Evolutionary conservation across 331 rosid species (phyloP).

Genomic region (Spiraea crenata): DNA sequence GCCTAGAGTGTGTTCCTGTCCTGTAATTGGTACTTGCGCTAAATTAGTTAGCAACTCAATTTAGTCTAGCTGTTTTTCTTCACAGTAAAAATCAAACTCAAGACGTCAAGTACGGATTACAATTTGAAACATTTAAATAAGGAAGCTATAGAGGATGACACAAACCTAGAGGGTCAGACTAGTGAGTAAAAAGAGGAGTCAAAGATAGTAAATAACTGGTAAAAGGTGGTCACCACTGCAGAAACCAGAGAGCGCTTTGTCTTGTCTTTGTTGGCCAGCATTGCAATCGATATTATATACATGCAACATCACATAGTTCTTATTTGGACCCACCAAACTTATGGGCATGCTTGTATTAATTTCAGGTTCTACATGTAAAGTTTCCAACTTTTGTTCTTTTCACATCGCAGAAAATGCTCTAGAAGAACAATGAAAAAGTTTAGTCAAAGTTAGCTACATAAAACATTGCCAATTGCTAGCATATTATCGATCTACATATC

Average conservation of each 20-base stretch:
- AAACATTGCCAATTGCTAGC: too few relatives aligned
- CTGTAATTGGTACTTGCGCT: slow-evolving; percentile 42
- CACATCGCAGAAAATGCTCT: too few relatives aligned
- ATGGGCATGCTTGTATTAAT: too few relatives aligned
- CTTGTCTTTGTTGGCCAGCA: slow-evolving; percentile 16
- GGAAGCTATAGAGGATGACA: slow-evolving; percentile 8
- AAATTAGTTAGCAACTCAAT: slow-evolving; percentile 12
- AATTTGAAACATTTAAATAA: not conserved
- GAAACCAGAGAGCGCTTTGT: slow-evolving; percentile 19
- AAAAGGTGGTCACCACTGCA: slow-evolving; percentile 34
- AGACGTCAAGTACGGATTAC: slow-evolving; percentile 10
- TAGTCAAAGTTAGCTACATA: too few relatives aligned
- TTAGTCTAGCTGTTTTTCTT: not conserved
- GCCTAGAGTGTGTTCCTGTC: slow-evolving; percentile 13
- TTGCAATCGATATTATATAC: too few relatives aligned
- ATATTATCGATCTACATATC: too few relatives aligned
- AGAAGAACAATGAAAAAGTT: too few relatives aligned
- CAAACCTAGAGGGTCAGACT: slow-evolving; percentile 5
- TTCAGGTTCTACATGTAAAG: too few relatives aligned
- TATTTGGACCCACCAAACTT: not conserved
- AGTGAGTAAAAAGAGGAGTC: slow-evolving; percentile 66
- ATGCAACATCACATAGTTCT: not conserved
- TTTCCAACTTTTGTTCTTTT: too few relatives aligned
- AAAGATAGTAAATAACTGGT: slow-evolving; percentile 33
- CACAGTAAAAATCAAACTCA: not conserved